Conservation (phyloP, 768 basidiomycete species). For the Leccinum disarticulatum region DNA sequence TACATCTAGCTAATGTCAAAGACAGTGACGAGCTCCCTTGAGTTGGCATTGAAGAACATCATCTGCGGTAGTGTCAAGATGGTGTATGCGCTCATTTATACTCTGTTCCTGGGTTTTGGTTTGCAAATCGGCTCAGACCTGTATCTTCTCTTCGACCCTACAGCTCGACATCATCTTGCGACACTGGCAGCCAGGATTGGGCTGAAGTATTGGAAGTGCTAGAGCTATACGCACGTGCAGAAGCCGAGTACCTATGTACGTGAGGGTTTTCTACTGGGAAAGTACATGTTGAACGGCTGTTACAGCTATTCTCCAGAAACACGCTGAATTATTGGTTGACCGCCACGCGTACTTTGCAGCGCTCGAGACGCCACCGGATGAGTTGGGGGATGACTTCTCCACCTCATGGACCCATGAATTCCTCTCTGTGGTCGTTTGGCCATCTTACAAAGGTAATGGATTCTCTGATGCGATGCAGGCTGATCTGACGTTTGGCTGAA, state of each 20-base stretch:
- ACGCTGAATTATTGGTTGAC: conserved; percentile 58
- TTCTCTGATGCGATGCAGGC: conserved; percentile 8
- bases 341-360: conserved; percentile 36
- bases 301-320: conserved; percentile 71
- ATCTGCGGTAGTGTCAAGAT: conserved; percentile 83
- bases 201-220: conserved; percentile 57
- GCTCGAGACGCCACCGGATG: conserved; percentile 43
- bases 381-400: conserved; percentile 59
- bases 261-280: conserved; percentile 16
- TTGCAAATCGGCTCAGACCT: conserved; percentile 83
- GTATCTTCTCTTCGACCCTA: conserved; percentile 67
- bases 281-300: conserved; percentile 18
- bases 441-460: conserved; percentile 63
- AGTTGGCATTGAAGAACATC: conserved; percentile 84
- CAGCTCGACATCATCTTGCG: conserved; percentile 51
- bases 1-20: conserved; percentile 8
- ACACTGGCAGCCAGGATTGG: conserved; percentile 50
- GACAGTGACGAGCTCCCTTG: conserved; percentile 76
- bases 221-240: conserved; percentile 62
- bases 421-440: conserved; percentile 50
- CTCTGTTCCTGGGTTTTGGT: conserved; percentile 81
- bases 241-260: conserved; percentile 80
- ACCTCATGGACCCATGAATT: conserved; percentile 59
- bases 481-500: conserved; percentile 15
- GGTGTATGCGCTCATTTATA: conserved; percentile 88